Conservation (phyloP, 495 filamentous ascomycete genomes). For the Aspergillus haitiensis region DNA sequence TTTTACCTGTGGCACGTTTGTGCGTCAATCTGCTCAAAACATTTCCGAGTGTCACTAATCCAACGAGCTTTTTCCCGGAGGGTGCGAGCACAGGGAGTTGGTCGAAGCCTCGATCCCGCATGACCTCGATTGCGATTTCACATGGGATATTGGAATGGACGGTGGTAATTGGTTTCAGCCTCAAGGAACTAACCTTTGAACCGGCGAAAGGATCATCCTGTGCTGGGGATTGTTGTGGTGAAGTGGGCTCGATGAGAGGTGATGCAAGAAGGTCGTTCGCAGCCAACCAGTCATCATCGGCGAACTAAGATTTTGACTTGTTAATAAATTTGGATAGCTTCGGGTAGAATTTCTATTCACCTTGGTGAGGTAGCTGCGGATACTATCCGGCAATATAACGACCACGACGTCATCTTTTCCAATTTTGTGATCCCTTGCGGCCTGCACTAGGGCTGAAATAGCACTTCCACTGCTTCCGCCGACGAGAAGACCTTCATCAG, state of each 20-base stretch:
- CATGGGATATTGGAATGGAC: constrained; percentile 67
- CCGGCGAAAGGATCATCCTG: constrained; percentile 61
- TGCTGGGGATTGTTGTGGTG: constrained; percentile 28
- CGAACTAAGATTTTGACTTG: constrained; percentile 56
- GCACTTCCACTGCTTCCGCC: constrained; percentile 94
- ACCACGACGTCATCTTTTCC: constrained; percentile 81
- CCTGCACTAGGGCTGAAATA: constrained; percentile 78
- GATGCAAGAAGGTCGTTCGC: constrained; percentile 83
- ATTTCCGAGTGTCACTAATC: constrained; percentile 91
- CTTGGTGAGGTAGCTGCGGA: constrained; percentile 97
- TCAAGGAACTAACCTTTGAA: constrained; percentile 75
- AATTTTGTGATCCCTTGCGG: constrained; percentile 71
- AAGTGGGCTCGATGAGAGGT: constrained; percentile 51
- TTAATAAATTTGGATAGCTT: constrained; percentile 11
- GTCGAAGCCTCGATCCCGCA: constrained; percentile 96
- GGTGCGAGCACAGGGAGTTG: constrained; percentile 86
- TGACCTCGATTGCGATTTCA: constrained; percentile 87
- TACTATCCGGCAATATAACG: constrained; percentile 90
- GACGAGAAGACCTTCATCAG: constrained; percentile 91
- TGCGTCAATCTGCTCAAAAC: constrained; percentile 84
- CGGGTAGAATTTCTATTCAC: constrained; percentile 26
- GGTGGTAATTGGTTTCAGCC: constrained; percentile 89
- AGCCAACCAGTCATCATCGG: constrained; percentile 96
- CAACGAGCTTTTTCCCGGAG: constrained; percentile 70
- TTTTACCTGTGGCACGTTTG: constrained; percentile 70